Evolutionary conservation across 169 alveolate genomes (phyloP).

Genomic region (Eimeria brunetti): DNA sequence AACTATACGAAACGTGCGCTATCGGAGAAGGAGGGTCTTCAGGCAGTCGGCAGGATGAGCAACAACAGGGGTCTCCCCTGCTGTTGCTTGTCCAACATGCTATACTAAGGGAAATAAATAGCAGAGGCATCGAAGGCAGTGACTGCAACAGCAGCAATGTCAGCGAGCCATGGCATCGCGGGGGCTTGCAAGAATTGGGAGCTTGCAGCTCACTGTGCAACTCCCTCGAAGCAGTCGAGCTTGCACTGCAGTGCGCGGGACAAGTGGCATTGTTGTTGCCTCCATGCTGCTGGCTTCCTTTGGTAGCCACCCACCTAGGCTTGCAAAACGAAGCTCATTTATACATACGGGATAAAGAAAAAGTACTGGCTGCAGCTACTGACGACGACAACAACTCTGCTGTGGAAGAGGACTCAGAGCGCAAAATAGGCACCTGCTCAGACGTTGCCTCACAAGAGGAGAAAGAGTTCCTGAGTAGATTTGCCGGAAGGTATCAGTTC

Average conservation of each 20-base stretch:
- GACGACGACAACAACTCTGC: background rate
- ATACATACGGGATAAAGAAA: conserved; percentile 21
- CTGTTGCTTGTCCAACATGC: conserved; percentile 61
- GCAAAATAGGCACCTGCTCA: background rate
- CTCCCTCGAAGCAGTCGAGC: conserved; percentile 62
- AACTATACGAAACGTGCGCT: conserved; percentile 45
- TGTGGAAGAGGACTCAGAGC: background rate
- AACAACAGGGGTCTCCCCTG: conserved; percentile 46
- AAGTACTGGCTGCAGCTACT: background rate
- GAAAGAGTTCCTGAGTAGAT: background rate
- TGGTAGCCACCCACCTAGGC: conserved; percentile 58
- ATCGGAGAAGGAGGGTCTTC: conserved; percentile 8
- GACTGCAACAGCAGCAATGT: background rate
- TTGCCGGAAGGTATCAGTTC: conserved; percentile 23
- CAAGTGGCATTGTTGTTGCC: conserved; percentile 43
- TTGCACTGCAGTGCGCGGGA: conserved; percentile 56
- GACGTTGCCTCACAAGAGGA: background rate
- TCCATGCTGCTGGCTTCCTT: conserved; percentile 56
- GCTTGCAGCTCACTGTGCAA: conserved; percentile 53
- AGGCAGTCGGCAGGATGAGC: background rate
- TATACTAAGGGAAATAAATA: conserved; percentile 32
- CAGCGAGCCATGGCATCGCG: conserved; percentile 52
- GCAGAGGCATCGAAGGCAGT: background rate
- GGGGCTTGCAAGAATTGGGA: conserved; percentile 69
- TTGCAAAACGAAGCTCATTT: conserved; percentile 27